Base-by-base conservation (phyloP, 2,329 filamentous ascomycete species). In the Pyrenophora teres region DNA sequence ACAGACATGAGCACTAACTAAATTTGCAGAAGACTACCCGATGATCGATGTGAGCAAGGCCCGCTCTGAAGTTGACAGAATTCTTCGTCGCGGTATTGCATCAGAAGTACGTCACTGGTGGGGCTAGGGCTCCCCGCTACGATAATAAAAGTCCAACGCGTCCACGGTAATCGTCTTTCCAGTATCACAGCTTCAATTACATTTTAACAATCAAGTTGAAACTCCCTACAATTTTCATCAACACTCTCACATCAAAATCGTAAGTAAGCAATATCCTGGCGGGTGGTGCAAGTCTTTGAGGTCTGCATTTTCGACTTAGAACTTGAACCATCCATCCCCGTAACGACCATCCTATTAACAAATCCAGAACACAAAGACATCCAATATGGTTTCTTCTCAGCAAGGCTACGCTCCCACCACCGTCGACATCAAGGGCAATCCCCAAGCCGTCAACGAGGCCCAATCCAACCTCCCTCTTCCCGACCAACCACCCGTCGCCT, bases 401-500 rank as follows among this genome's bases (percentile, higher is more conserved):
- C 63, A 66, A 64, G 63, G 63, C 41, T 60, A 65, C 27, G 35
- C 58, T 32, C 50, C 54, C 18, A 64, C 61, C 37, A 45, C 46
- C 40, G 39, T 40, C 49, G 64, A 64, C 57, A 67, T 69, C 63
- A 56, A 67, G 44, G 65, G 62, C 47, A 65, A 69, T 43, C 23
- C 56, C 21, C 39, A 87, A 48, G 78, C 87, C 73, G 87, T 92
- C 69, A 83, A 86, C 45, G 76, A 88, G 73, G 81, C 81, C 67
- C 81, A 87, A 76, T 76, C 85, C 72, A 90, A 91, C 75, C 85
- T 95, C 27, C 88, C 89, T 44, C 83, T 92, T 43, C 90, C 90
- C 15, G 89, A 93, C 2, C 81, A 92, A 60, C 90, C 90, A 18
- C 88, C 89, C 1, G 77, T 76, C n/a, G 77, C 84, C n/a, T 88